Conservation (phyloP, 1,284 basidiomycete genomes). For the Papiliotrema flavescens region DNA sequence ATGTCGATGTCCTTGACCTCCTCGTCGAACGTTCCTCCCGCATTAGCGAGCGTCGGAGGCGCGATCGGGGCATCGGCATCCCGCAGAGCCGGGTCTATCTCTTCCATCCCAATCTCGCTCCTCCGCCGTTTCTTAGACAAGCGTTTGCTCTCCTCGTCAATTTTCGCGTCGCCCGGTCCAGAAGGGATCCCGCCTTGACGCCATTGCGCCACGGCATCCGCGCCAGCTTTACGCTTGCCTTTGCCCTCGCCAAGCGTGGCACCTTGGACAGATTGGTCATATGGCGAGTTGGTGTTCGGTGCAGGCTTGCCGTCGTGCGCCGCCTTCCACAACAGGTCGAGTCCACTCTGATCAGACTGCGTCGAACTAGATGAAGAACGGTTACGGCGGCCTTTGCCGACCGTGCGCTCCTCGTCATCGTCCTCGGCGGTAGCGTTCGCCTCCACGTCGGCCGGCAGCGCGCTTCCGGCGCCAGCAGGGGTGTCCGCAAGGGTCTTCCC, state of each 20-base stretch:
- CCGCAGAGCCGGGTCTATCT: slow-evolving; percentile 16
- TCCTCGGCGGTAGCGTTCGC: slow-evolving; percentile 28
- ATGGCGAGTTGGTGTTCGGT: background rate
- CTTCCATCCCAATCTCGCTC: slow-evolving; percentile 28
- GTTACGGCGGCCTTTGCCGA: slow-evolving; percentile 32
- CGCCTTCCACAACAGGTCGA: slow-evolving; percentile 39
- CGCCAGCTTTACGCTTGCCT: slow-evolving; percentile 41
- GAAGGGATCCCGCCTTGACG: slow-evolving; percentile 35
- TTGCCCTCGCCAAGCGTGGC: slow-evolving; percentile 16
- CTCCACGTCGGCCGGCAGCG: slow-evolving; percentile 15
- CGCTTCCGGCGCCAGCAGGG: slow-evolving; percentile 3
- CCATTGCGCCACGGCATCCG: slow-evolving; percentile 46
- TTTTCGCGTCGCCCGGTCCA: slow-evolving; percentile 7
- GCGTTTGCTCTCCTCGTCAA: background rate
- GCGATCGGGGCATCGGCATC: background rate
- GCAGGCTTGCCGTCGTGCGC: slow-evolving; percentile 12
- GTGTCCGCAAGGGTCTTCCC: background rate
- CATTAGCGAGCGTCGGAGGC: background rate
- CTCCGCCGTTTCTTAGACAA: slow-evolving; percentile 38
- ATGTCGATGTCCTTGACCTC: slow-evolving; percentile 3
- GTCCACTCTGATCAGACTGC: slow-evolving; percentile 33
- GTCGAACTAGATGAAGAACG: slow-evolving; percentile 36
- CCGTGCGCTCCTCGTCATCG: slow-evolving; percentile 42
- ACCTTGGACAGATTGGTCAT: background rate
- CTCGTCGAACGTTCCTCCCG: background rate